These are phyloP conservation scores for Hura crepitans DNA, from an alignment of 441 rosid genomes.

Conservation along the genomic window DNA sequence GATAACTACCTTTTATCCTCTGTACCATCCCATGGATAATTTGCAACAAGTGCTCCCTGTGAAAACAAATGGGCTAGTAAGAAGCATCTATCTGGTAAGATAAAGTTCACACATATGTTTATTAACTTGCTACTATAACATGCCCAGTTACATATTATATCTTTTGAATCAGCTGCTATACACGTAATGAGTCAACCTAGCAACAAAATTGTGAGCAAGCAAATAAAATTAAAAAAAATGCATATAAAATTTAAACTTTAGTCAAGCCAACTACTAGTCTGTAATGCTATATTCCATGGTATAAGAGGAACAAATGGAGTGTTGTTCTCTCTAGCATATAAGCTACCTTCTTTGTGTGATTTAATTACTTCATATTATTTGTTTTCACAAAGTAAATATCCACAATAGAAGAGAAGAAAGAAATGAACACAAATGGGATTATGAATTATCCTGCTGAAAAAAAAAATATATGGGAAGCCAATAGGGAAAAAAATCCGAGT, in stretches of 20 bases:
- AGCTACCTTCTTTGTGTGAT: not conserved
- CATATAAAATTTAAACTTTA: not conserved
- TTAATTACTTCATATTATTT: not conserved
- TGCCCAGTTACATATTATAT: not conserved
- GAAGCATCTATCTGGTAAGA: constrained; percentile 13
- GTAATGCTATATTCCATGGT: not conserved
- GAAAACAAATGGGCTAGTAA: constrained; percentile 20
- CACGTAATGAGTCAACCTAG: not conserved
- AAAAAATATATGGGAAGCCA: not conserved
- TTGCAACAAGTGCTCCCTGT: constrained; percentile 98
- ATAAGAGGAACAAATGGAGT: not conserved
- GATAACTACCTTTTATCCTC: constrained; percentile 57
- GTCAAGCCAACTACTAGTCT: not conserved
- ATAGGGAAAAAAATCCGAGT: not conserved
- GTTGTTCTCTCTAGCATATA: not conserved
- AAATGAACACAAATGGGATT: not conserved
- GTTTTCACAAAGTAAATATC: not conserved
- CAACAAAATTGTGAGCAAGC: not conserved
- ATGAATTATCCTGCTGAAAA: not conserved
- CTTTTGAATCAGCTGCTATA: not conserved
- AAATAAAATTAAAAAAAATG: not conserved
- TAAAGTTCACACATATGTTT: not conserved
- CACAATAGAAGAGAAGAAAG: not conserved
- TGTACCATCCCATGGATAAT: constrained; percentile 98
- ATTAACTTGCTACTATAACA: not conserved